Percentiles rank a stretch among this genome's conserved stretches.
Evolutionary conservation across 2,329 filamentous ascomycete species (phyloP).

Genomic region (Colletotrichum acutatum): DNA sequence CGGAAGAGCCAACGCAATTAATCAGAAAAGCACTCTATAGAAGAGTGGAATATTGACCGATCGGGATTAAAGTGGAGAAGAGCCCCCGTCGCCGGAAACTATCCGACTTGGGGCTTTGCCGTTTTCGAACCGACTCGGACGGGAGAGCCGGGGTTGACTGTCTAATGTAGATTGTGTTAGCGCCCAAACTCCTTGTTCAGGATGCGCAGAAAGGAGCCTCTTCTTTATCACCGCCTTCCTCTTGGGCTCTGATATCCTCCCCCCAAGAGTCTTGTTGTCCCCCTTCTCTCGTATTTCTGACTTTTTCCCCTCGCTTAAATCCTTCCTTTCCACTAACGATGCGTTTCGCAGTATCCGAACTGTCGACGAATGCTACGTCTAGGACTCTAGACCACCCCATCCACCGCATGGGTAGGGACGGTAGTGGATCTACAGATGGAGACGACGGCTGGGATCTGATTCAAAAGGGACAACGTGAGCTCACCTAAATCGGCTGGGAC

Average conservation of each 20-base stretch:
- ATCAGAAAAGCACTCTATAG: neutral
- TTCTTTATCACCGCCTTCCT: neutral
- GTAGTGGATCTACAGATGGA: slow-evolving; percentile 12
- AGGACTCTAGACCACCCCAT: neutral
- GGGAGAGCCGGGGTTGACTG: neutral
- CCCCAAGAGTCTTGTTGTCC: neutral
- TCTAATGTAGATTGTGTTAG: neutral
- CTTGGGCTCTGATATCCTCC: neutral
- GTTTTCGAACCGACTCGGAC: neutral
- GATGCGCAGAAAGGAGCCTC: neutral
- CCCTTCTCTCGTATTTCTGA: neutral
- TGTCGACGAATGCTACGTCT: neutral
- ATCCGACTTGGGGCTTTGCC: neutral
- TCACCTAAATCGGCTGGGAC: slow-evolving; percentile 6
- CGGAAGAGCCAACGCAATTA: neutral
- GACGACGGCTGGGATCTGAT: neutral
- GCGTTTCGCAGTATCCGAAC: neutral
- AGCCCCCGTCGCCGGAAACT: neutral
- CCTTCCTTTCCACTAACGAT: neutral
- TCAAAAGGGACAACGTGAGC: slow-evolving; percentile 15
- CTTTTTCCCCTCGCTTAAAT: neutral
- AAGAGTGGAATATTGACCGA: neutral
- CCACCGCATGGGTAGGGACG: slow-evolving; percentile 17
- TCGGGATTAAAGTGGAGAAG: neutral
- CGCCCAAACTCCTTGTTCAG: neutral